These are phyloP conservation scores for Cryptococcus deneoformans DNA, from an alignment of 1,284 basidiomycete genomes.

Conservation along the genomic window DNA sequence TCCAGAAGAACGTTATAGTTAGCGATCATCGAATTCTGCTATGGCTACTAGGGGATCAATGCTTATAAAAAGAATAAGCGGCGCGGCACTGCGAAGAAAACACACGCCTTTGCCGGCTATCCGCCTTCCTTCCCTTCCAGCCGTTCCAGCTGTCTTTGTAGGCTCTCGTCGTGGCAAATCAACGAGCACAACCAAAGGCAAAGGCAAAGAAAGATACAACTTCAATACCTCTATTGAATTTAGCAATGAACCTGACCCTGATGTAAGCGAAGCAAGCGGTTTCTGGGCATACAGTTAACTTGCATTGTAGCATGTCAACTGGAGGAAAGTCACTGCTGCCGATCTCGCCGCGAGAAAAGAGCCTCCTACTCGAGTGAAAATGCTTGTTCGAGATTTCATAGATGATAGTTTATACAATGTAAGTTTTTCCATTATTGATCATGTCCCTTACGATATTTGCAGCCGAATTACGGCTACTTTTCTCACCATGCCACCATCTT, in stretches of 20 bases:
- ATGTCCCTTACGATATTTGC: not conserved
- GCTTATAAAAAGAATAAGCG: no score
- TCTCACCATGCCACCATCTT: constrained; percentile 87
- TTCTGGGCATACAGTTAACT: not conserved
- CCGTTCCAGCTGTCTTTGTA: constrained; percentile 3
- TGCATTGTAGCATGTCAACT: constrained; percentile 49
- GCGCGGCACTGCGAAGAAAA: no score
- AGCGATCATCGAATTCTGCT: no score
- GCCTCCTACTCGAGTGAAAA: constrained; percentile 79
- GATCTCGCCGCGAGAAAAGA: constrained; percentile 60
- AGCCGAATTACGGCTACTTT: constrained; percentile 95
- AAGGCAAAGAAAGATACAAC: constrained; percentile 32
- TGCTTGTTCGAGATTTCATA: constrained; percentile 95
- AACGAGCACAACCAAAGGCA: constrained; percentile 1
- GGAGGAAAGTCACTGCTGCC: constrained; percentile 69
- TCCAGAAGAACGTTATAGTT: no score
- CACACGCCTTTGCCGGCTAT: no score
- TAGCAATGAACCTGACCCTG: constrained; percentile 38
- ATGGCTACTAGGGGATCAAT: no score
- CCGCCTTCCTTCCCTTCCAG: constrained; percentile 1
- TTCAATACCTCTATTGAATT: constrained; percentile 46
- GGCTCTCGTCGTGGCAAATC: constrained; percentile 4
- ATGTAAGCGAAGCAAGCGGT: constrained; percentile 25
- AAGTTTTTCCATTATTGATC: constrained; percentile 9
- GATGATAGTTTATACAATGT: constrained; percentile 93